Conservation (phyloP, 805 yeast genomes). For the Lipomyces yamadae region DNA sequence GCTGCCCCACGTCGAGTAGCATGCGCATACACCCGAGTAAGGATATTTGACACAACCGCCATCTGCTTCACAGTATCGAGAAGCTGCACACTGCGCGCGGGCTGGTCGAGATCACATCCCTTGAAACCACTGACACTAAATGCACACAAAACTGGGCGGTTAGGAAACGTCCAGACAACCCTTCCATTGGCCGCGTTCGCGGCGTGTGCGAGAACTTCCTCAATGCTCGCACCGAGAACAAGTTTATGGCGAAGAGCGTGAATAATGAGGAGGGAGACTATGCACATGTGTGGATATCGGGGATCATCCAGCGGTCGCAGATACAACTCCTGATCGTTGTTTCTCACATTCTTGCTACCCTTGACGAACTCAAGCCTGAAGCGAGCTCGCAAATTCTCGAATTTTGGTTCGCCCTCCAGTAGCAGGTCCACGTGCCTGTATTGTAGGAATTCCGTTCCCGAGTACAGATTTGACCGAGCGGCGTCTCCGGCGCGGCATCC, state of each 20-base stretch:
- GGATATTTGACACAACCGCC: background rate
- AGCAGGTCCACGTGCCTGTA: slow-evolving; percentile 1
- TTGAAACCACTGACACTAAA: background rate
- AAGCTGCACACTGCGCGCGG: background rate
- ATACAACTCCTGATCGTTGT: background rate
- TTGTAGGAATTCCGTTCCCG: background rate
- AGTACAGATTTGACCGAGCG: background rate
- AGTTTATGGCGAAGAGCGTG: slow-evolving; percentile 1
- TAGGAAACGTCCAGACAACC: background rate
- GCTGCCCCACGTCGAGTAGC: background rate
- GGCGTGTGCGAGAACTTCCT: background rate
- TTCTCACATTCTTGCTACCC: background rate
- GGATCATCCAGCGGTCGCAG: background rate
- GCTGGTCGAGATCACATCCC: background rate
- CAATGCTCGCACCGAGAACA: background rate
- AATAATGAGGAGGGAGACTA: background rate
- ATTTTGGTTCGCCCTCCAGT: slow-evolving; percentile 1
- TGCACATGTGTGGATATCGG: background rate
- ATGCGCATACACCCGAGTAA: background rate
- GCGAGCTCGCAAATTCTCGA: background rate
- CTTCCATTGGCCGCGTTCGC: background rate
- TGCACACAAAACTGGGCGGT: background rate
- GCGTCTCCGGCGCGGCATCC: background rate
- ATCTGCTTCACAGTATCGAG: background rate
- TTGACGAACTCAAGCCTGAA: background rate